phyloP scores from a whole-genome alignment of 1,284 basidiomycete species.

The Fomitiporia mediterranea region DNA sequence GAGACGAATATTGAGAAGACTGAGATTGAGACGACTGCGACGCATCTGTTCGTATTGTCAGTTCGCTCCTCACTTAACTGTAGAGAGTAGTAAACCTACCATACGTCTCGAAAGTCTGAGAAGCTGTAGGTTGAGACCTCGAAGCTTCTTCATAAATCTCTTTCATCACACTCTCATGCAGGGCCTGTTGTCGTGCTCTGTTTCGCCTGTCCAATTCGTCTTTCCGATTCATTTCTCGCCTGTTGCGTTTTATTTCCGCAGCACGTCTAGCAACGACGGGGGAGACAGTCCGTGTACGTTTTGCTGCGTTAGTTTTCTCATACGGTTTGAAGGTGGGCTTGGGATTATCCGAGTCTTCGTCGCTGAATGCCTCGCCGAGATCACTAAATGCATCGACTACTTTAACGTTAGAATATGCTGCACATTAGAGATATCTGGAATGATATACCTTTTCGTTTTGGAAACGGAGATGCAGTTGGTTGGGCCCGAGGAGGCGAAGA shows the following conservation, averaged over 20 bases:
- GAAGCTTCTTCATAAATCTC: constrained; percentile 32
- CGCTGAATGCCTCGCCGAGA: constrained; percentile 26
- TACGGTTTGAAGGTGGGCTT: constrained; percentile 25
- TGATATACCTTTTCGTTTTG: constrained; percentile 46
- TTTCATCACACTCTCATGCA: constrained; percentile 26
- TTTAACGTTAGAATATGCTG: constrained; percentile 16
- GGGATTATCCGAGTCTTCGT: constrained; percentile 24
- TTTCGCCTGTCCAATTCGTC: constrained; percentile 35
- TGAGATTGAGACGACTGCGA: background rate
- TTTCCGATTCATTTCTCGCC: constrained; percentile 33
- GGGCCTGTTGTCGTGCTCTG: constrained; percentile 34
- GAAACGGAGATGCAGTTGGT: background rate
- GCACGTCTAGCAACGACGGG: constrained; percentile 37
- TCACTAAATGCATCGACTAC: constrained; percentile 8
- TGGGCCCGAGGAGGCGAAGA: background rate
- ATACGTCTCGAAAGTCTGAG: background rate
- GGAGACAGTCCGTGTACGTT: constrained; percentile 43
- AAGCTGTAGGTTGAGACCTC: constrained; percentile 17
- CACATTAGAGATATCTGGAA: background rate
- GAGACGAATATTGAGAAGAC: background rate
- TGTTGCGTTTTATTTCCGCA: constrained; percentile 33
- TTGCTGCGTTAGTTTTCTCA: constrained; percentile 30
- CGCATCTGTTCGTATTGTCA: background rate
- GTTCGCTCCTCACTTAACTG: background rate
- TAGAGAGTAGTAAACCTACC: too few species aligned